phyloP scores from a whole-genome alignment of 1,139 yeast genomes.

The Suhomyces kunorum region DNA sequence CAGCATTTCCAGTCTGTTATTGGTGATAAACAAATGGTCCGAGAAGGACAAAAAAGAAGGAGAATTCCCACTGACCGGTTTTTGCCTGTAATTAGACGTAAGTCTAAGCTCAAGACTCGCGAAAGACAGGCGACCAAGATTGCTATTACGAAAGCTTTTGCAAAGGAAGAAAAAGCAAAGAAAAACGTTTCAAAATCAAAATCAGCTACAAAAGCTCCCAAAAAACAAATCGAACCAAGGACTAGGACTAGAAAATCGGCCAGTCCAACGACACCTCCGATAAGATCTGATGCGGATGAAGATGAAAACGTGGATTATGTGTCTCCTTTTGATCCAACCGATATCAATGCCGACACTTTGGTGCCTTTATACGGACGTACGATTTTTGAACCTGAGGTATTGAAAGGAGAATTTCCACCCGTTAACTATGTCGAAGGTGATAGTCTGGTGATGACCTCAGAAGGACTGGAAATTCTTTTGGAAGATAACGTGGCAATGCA shows the following conservation, averaged over 20 bases:
- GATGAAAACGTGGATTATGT: constrained; percentile 11
- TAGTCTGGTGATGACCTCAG: constrained; percentile 8
- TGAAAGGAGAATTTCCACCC: constrained; percentile 27
- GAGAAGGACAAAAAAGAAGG: constrained; percentile 37
- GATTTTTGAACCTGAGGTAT: constrained; percentile 33
- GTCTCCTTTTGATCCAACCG: constrained; percentile 40
- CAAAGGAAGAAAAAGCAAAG: constrained; percentile 3
- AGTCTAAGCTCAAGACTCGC: constrained; percentile 9
- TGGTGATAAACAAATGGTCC: constrained; percentile 35
- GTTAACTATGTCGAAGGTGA: constrained; percentile 22
- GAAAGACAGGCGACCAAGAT: constrained; percentile 12
- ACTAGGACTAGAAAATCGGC: too few species aligned
- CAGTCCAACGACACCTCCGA: neutral
- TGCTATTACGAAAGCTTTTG: constrained; percentile 8
- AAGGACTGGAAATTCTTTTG: constrained; percentile 8
- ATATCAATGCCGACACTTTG: constrained; percentile 36
- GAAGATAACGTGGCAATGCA: constrained; percentile 29
- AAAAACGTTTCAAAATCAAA: neutral
- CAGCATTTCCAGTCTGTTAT: constrained; percentile 42
- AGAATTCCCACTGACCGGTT: constrained; percentile 29
- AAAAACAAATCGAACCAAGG: too few species aligned
- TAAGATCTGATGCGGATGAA: constrained; percentile 7
- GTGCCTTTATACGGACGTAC: constrained; percentile 37
- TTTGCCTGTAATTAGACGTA: constrained; percentile 22
- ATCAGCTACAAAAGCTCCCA: neutral